Evolutionary conservation across 2,329 filamentous ascomycete genomes (phyloP), one percentile per base, ranked within the genome.

Genomic region (Aspergillus luchuensis): DNA sequence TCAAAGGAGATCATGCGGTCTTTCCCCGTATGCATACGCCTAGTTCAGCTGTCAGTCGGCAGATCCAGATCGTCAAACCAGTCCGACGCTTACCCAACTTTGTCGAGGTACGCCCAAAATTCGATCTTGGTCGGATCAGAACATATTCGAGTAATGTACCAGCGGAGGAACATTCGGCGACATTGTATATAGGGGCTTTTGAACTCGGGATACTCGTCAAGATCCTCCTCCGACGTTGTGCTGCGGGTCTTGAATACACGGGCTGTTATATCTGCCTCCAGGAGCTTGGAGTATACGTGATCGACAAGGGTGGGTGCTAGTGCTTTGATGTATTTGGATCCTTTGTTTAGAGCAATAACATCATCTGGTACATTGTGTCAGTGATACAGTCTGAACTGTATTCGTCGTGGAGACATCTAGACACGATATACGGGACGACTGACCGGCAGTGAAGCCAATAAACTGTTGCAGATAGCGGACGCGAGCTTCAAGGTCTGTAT

Each of bases 21-120:
- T 50, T 88, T 85, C 1, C 90, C 90, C n/a, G 89, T 87, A 73
- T 93, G 91, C 90, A 93, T 93, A 81, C 91, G 86, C 58, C 85
- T 87, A 13, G 19, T 1, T 3, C 2, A 45, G 41, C 0, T 19
- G 41, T 45, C 19, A 45, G 41, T 45, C 15, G 62, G 7, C 2
- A 53, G n/a, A 23, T 10, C 3, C 25, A 60, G 45, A 57, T 21
- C 45, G 19, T 23, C 13, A 11, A 3, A 5, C 8, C 15, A 43
- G 15, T 7, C 1, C 10, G 2, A 5, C 50, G 8, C 23, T 72
- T 73, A 87, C 84, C 90, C 91, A 33, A 94, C 91, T 75, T 93
- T 93, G 78, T 93, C 89, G 41, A 94, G 79, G 71, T 94, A 94
- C 70, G 90, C 85, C 90, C 90, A 94, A 73, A 92, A 92, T 62